Evolutionary conservation across 345 rosid species (phyloP), one percentile per base, ranked within the genome.

Genomic region (Eutrema yunnanense): DNA sequence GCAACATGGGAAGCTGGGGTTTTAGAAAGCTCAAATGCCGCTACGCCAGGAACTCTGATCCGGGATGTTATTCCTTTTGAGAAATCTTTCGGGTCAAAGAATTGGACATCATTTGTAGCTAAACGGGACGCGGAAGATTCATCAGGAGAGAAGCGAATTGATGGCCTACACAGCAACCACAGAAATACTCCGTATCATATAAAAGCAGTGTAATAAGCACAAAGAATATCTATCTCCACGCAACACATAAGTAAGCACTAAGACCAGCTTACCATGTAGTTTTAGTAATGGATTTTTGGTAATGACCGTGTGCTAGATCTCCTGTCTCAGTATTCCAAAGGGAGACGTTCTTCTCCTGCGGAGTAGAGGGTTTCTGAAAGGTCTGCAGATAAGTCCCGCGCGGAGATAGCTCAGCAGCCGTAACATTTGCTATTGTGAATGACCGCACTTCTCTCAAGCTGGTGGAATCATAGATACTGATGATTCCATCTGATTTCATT

Each of bases 71-170:
- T 70, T 49, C 99, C 97, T 79, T 88, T 87, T 4, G 96, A 86
- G 79, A 90, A 90, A 86, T 92, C 96, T 50, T 55, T 79, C 19
- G 87, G 86, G 58, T 95, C 89, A 72, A 95, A 92, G 81, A 92
- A 95, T 13, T 90, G 97, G 76, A 95, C 83, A 78, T 95, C 96
- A 53, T 92, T 89, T 62, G 97, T 95, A 27, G 84, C 96, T 77
- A 95, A 67, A 41, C 96, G 93, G 75, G 92, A 95, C 0, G 90
- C 92, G 36, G 88, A 86, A 71, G 85, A 80, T 81, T 95, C 99
- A 80, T 92, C 96, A 62, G 85, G 81, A 78, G 84, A 87, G 78
- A 92, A 95, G 38, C 78, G 79, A 69, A 95, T 72, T 2, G 90
- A 85, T 4, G 99, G 99, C 99, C 97, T 95, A 81, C 34, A 77